phyloP scores from a whole-genome alignment of 2,329 filamentous ascomycete species.

The Claviceps citrina region DNA sequence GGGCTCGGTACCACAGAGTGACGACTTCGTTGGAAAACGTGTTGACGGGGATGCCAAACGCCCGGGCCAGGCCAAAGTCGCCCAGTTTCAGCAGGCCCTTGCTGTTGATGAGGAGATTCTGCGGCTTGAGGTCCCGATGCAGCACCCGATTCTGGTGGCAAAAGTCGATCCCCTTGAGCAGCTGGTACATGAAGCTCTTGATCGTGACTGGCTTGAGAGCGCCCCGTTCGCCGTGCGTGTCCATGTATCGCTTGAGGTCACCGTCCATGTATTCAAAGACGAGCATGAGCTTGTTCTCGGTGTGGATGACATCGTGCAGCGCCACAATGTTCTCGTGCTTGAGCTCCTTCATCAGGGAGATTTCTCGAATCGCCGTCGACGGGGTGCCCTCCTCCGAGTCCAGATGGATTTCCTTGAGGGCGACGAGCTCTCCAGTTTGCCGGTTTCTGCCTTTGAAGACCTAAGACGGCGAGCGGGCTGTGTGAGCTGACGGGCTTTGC shows the following conservation, averaged over 20 bases:
- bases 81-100: conserved; percentile 82
- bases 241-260: conserved; percentile 94
- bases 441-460: conserved; percentile 97
- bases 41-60: conserved; percentile 77
- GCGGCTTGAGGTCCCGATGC: conserved; percentile 78
- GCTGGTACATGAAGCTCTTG: conserved; percentile 83
- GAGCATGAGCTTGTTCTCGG: conserved; percentile 88
- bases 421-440: conserved; percentile 89
- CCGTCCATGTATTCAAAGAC: conserved; percentile 85
- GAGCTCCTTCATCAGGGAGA: conserved; percentile 89
- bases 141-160: conserved; percentile 80
- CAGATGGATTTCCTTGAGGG: conserved; percentile 87
- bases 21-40: conserved; percentile 95
- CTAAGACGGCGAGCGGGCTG: no score
- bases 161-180: conserved; percentile 71
- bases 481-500: no score
- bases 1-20: conserved; percentile 82
- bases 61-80: conserved; percentile 77
- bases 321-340: conserved; percentile 79
- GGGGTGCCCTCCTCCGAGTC: conserved; percentile 90
- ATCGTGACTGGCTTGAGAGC: conserved; percentile 82
- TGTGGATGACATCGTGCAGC: conserved; percentile 82
- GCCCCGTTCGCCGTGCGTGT: conserved; percentile 72
- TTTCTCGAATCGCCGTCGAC: conserved; percentile 84
- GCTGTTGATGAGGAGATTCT: conserved; percentile 74